A percentile compares a stretch with the other conserved stretches of the same genome.
Evolutionary conservation across 2,329 filamentous ascomycete species (phyloP).

Genomic region (Raffaelea ambrosiae): DNA sequence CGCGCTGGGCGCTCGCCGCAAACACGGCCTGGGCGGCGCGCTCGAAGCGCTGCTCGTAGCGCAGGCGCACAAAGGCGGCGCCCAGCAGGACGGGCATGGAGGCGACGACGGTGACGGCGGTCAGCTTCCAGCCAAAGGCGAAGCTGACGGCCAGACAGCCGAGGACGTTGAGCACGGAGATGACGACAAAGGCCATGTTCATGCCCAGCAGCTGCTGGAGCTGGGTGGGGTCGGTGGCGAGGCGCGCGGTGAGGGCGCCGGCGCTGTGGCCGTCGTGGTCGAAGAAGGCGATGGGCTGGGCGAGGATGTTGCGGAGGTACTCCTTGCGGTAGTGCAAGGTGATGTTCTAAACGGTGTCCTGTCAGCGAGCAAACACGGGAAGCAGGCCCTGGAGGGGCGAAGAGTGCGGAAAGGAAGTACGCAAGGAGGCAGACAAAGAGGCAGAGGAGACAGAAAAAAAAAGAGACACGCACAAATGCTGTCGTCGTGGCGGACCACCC

Average conservation of each 20-base stretch:
- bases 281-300: neutral
- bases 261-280: neutral
- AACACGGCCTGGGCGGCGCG: neutral
- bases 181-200: neutral
- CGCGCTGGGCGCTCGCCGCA: neutral
- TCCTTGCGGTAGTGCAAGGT: conserved; percentile 27
- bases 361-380: neutral
- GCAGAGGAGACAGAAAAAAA: neutral
- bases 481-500: conserved; percentile 29
- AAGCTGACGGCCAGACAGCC: neutral
- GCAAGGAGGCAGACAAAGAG: neutral
- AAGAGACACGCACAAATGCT: conserved; percentile 22
- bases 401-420: neutral
- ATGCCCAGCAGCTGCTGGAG: neutral
- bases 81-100: neutral
- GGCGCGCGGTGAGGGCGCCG: neutral
- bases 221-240: neutral
- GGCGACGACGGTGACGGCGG: neutral
- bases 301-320: neutral
- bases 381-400: neutral
- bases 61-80: neutral
- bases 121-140: neutral
- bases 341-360: conserved; percentile 22
- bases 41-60: neutral
- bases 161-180: neutral